Evolutionary conservation across 2,329 filamentous ascomycete species (phyloP), one percentile per base, ranked within the genome.

Genomic region (Alternaria burnsii): DNA sequence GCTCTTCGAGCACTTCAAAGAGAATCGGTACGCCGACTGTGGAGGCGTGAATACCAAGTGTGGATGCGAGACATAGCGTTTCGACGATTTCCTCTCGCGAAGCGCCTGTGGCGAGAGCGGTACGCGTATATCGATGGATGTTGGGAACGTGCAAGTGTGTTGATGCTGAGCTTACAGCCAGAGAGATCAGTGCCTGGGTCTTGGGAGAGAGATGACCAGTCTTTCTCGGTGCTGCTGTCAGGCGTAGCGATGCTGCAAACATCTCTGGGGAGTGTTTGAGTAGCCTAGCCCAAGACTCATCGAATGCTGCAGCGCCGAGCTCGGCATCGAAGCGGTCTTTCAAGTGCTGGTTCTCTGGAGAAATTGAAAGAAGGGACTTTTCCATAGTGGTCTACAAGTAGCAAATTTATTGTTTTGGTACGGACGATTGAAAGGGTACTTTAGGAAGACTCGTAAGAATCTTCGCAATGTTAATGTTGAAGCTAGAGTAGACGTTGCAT

Each of bases 11-110:
- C 0, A 84, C 81, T 55, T 85, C 81, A 7, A 81, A 76, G 0
- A 85, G 71, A 4, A 84, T 65, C 0, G 82, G 82, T 0, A 83
- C 79, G 0, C 82, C 82, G 16, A 83, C 79, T 44, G 81, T 83
- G 58, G 79, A 81, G 1, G 82, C 80, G 58, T 84, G 82, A 11
- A 84, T 83, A 0, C 82, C 82, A 7, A 84, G 66, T 1, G 80
- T 82, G 52, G 72, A 76, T 1, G 79, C 79, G 18, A 84, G 61
- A 58, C 81, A 81, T 3, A 84, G 75, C 1, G 80, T 77, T 65
- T 84, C 82, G 34, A 84, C 70, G n/a, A 84, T 76, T 65, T 84
- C 82, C 3, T 71, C 69, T 11, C 71, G 67, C 0, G 73, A 78
- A 1, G 82, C 82, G 3, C 82, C 82, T 18, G 75, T 72, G 1